These are phyloP conservation scores for Gossypium turneri DNA, from an alignment of 345 rosid genomes.

Conservation along the genomic window DNA sequence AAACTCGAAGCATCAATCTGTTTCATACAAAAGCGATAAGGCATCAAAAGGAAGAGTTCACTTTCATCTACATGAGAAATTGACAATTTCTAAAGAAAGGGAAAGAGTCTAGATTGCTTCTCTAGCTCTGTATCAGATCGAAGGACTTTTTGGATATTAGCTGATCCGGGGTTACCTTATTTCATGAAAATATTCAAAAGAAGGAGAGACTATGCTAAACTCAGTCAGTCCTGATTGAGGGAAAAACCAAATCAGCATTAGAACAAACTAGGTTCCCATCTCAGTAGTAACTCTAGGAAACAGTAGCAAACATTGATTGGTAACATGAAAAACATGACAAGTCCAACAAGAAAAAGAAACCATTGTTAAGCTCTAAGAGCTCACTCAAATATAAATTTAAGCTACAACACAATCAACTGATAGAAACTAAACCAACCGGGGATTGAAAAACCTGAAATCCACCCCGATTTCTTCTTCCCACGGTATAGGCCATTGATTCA, in stretches of 20 bases:
- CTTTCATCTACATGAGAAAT: slow-evolving; percentile 29
- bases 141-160: slow-evolving; percentile 18
- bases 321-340: slow-evolving; percentile 23
- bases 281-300: slow-evolving; percentile 23
- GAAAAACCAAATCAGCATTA: slow-evolving; percentile 14
- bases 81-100: slow-evolving; percentile 32
- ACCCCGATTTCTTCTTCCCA: slow-evolving; percentile 41
- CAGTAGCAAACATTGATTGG: slow-evolving; percentile 10
- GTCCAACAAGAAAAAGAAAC: slow-evolving; percentile 18
- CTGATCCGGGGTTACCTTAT: slow-evolving; percentile 12
- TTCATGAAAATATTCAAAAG: slow-evolving; percentile 14
- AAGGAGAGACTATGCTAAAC: slow-evolving; percentile 9
- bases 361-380: slow-evolving; percentile 34
- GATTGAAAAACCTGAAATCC: slow-evolving; percentile 43
- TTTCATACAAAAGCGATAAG: slow-evolving; percentile 19
- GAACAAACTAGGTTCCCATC: slow-evolving; percentile 18
- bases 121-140: slow-evolving; percentile 16
- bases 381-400: slow-evolving; percentile 28
- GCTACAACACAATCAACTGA: slow-evolving; percentile 12
- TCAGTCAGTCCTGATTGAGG: slow-evolving; percentile 24
- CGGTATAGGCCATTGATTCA: slow-evolving; percentile 45
- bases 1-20: slow-evolving; percentile 29
- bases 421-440: slow-evolving; percentile 37
- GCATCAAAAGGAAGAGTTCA: slow-evolving; percentile 21
- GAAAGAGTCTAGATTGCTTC: slow-evolving; percentile 13